phyloP scores from a whole-genome alignment of 306 rosid species.

The Gastrolobium bilobum region DNA sequence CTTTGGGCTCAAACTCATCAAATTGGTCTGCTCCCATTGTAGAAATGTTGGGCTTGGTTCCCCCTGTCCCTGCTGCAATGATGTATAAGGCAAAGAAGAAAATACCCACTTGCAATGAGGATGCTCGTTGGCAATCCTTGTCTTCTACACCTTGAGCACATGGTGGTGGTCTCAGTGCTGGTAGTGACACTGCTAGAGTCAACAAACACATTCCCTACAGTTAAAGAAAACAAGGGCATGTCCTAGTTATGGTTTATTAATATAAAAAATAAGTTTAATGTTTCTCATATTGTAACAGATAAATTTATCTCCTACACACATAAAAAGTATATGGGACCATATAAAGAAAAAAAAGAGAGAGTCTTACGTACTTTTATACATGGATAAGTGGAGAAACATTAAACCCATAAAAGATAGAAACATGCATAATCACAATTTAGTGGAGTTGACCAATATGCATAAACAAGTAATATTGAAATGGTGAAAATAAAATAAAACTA shows the following conservation, averaged over 20 bases:
- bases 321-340: no score
- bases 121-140: conserved; percentile 58
- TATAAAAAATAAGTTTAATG: no score
- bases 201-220: conserved; percentile 73
- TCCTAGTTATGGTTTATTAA: background rate
- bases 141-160: conserved; percentile 52
- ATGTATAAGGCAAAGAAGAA: conserved; percentile 73
- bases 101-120: conserved; percentile 66
- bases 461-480: background rate
- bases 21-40: conserved; percentile 94
- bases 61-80: conserved; percentile 83
- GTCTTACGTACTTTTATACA: no score
- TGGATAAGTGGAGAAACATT: no score
- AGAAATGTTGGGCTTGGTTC: conserved; percentile 87
- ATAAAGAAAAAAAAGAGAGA: no score
- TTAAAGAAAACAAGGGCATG: conserved; percentile 11
- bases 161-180: conserved; percentile 71
- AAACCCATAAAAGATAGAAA: no score
- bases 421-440: background rate
- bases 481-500: background rate
- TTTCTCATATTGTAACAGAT: no score
- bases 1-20: conserved; percentile 76
- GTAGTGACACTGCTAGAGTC: conserved; percentile 71
- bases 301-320: no score
- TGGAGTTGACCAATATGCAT: background rate